phyloP scores from a whole-genome alignment of 2,329 filamentous ascomycete genomes.

The Arthrobotrys entomopaga region DNA sequence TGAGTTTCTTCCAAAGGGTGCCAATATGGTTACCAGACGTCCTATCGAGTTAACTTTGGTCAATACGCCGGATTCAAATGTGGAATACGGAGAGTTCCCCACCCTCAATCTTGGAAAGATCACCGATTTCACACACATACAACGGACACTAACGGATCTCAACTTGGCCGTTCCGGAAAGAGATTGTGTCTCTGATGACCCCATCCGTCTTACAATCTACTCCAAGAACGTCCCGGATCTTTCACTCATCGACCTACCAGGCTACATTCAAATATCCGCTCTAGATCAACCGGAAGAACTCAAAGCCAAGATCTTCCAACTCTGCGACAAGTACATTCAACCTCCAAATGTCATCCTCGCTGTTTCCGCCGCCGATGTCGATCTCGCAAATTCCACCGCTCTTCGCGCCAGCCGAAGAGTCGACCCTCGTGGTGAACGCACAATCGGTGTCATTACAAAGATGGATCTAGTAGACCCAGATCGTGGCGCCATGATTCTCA shows the following conservation, averaged over 20 bases:
- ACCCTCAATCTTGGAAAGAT: constrained; percentile 89
- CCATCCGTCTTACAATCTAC: constrained; percentile 93
- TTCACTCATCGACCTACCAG: constrained; percentile 93
- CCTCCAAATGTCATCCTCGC: constrained; percentile 95
- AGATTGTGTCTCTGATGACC: constrained; percentile 95
- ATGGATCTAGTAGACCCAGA: constrained; percentile 94
- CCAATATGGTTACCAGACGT: constrained; percentile 95
- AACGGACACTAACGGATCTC: constrained; percentile 91
- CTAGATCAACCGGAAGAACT: constrained; percentile 89
- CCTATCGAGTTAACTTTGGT: constrained; percentile 96
- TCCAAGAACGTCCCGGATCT: constrained; percentile 95
- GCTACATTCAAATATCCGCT: constrained; percentile 95
- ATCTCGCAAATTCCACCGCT: constrained; percentile 94
- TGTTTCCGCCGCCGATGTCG: constrained; percentile 96
- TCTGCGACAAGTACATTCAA: constrained; percentile 98
- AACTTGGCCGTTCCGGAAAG: constrained; percentile 90
- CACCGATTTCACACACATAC: constrained; percentile 89
- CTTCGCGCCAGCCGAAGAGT: constrained; percentile 88
- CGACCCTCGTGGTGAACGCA: constrained; percentile 92
- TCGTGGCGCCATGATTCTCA: constrained; percentile 80
- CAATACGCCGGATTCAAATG: constrained; percentile 86
- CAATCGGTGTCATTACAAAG: constrained; percentile 98
- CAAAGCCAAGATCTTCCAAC: constrained; percentile 93
- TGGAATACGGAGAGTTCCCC: constrained; percentile 96
- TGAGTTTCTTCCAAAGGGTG: constrained; percentile 96